A percentile compares a stretch with the other conserved stretches of the same genome.
phyloP scores from a whole-genome alignment of 2,329 filamentous ascomycete species.

The Aspergillaceae sp. region DNA sequence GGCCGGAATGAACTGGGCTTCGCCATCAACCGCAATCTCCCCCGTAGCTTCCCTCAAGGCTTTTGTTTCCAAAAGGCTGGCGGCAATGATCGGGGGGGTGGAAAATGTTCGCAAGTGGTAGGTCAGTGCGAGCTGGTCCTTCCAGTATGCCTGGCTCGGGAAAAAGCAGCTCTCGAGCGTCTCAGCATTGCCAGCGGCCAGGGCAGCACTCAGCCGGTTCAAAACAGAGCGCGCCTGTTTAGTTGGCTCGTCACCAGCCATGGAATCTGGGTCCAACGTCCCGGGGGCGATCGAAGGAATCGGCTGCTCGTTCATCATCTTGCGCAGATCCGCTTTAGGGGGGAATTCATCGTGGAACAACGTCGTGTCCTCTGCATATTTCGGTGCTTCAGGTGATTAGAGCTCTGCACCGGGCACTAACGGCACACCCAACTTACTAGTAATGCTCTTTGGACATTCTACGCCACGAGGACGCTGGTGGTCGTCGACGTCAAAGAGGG shows the following conservation, averaged over 20 bases:
- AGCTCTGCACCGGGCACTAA: no score
- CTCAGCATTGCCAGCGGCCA: slow-evolving; percentile 10
- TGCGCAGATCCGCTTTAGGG: slow-evolving; percentile 11
- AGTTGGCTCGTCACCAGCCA: slow-evolving; percentile 7
- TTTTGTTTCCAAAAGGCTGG: slow-evolving; percentile 8
- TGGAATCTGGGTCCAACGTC: slow-evolving; percentile 5
- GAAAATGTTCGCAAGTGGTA: slow-evolving; percentile 31
- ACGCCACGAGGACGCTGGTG: no score
- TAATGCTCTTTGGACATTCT: no score
- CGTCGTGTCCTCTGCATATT: no score
- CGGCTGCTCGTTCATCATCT: slow-evolving; percentile 17
- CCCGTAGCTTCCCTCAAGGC: neutral
- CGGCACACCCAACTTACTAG: no score
- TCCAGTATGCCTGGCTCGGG: slow-evolving; percentile 28
- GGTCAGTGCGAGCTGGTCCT: slow-evolving; percentile 30
- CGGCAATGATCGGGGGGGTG: slow-evolving; percentile 13
- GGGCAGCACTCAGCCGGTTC: slow-evolving; percentile 7
- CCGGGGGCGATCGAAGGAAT: slow-evolving; percentile 14
- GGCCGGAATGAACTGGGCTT: slow-evolving; percentile 7
- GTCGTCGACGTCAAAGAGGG: no score
- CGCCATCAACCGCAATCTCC: slow-evolving; percentile 6
- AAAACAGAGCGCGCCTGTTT: slow-evolving; percentile 5
- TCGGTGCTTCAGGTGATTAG: no score
- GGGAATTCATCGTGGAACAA: slow-evolving; percentile 6
- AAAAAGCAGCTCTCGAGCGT: slow-evolving; percentile 23